These are phyloP conservation scores for Amphicarpaea edgeworthii DNA, from an alignment of 306 rosid species.

Conservation along the genomic window DNA sequence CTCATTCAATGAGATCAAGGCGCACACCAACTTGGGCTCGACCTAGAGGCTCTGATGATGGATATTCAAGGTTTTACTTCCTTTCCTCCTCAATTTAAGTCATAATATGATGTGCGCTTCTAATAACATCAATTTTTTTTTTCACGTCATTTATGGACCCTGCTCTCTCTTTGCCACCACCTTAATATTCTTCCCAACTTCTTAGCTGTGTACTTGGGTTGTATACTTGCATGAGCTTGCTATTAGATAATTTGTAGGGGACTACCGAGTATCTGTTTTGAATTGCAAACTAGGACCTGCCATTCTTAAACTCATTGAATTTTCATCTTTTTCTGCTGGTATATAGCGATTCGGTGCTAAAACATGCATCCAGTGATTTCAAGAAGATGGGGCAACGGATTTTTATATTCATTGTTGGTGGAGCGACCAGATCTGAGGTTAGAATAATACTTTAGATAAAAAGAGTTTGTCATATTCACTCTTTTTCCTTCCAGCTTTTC, in stretches of 20 bases:
- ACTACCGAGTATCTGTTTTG: conserved; percentile 16
- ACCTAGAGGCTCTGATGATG: conserved; percentile 88
- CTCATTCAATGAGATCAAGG: conserved; percentile 90
- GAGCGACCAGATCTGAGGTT: conserved; percentile 99
- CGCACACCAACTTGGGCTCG: conserved; percentile 93
- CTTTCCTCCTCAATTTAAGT: conserved; percentile 9
- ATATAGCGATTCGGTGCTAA: conserved; percentile 76
- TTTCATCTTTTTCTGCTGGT: conserved; percentile 39
- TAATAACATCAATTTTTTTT: conserved; percentile 28
- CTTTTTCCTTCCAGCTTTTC: conserved; percentile 24
- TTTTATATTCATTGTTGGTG: conserved; percentile 91
- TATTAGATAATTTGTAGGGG: conserved; percentile 19
- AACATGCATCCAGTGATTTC: conserved; percentile 82
- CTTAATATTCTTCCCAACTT: background rate
- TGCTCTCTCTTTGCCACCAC: background rate
- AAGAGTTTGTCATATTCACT: conserved; percentile 18
- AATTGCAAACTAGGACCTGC: conserved; percentile 17
- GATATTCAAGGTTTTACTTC: conserved; percentile 84
- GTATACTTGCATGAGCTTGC: conserved; percentile 34
- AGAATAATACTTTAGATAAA: conserved; percentile 21
- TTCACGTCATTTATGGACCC: conserved; percentile 21
- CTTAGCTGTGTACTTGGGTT: conserved; percentile 14
- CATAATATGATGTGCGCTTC: conserved; percentile 37
- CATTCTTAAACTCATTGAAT: conserved; percentile 33
- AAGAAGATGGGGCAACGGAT: conserved; percentile 92